Evolutionary conservation across 2,329 filamentous ascomycete genomes (phyloP).

Genomic region (Teratosphaeria viscida): DNA sequence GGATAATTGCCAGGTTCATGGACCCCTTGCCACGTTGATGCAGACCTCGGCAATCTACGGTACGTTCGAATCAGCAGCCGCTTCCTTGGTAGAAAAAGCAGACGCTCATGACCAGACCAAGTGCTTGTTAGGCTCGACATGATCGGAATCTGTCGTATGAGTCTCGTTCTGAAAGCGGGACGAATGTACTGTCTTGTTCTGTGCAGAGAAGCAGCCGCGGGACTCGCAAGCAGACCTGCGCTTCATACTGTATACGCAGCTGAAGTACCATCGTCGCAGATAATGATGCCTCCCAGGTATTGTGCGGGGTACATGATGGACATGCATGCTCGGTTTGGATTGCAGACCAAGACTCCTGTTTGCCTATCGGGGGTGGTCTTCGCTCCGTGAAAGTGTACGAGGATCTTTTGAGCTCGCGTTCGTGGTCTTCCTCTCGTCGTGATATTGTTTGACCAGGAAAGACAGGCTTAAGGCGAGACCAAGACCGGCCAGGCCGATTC

Average conservation of each 20-base stretch:
- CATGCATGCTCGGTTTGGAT: not conserved
- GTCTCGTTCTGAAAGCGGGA: not conserved
- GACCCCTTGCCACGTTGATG: slow-evolving; percentile 24
- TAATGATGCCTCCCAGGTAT: not conserved
- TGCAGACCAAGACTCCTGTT: not conserved
- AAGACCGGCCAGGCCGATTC: slow-evolving; percentile 23
- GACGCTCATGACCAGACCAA: slow-evolving; percentile 10
- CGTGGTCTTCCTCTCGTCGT: not conserved
- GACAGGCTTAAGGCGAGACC: slow-evolving; percentile 18
- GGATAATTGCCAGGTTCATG: slow-evolving; percentile 17
- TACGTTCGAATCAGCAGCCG: not conserved
- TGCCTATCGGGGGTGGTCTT: not conserved
- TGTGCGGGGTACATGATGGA: not conserved
- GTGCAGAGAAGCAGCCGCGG: not conserved
- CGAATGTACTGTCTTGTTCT: not conserved
- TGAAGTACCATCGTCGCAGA: not conserved
- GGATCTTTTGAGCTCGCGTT: not conserved
- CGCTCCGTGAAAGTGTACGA: not conserved
- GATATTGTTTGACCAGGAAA: slow-evolving; percentile 17
- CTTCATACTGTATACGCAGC: not conserved
- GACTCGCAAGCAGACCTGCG: not conserved
- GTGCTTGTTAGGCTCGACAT: slow-evolving; percentile 4
- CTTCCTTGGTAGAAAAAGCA: not conserved
- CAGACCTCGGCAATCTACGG: slow-evolving; percentile 20
- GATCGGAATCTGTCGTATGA: not conserved